Conservation (phyloP, 495 filamentous ascomycete genomes). For the Podospora sp. region DNA sequence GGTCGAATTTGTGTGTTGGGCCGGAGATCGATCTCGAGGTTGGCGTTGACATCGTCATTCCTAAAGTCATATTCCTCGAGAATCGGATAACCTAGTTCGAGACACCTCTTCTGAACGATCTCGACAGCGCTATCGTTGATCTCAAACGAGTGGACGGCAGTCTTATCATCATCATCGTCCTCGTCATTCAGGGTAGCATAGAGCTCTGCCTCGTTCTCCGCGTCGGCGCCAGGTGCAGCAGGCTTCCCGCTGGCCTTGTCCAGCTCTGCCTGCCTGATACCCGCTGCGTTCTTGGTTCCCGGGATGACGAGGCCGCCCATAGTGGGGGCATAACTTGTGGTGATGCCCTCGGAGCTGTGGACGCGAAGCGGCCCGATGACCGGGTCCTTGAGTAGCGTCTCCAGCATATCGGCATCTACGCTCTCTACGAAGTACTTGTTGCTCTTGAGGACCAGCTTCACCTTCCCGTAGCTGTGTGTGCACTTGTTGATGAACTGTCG, state of each 20-base stretch:
- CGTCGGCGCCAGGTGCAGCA: constrained; percentile 25
- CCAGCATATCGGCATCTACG: constrained; percentile 79
- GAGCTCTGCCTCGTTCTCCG: constrained; percentile 41
- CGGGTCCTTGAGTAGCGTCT: constrained; percentile 69
- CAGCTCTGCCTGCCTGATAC: constrained; percentile 66
- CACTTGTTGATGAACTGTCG: constrained; percentile 77
- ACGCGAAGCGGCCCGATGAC: constrained; percentile 50
- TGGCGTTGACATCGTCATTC: constrained; percentile 87
- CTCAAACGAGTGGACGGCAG: constrained; percentile 93
- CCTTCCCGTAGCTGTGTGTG: constrained; percentile 90
- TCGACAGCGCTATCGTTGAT: constrained; percentile 78
- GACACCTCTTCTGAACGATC: constrained; percentile 83
- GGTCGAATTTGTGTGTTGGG: constrained; percentile 82
- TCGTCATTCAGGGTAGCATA: constrained; percentile 70
- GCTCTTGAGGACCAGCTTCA: constrained; percentile 91
- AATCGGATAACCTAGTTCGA: constrained; percentile 82
- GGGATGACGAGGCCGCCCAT: constrained; percentile 92
- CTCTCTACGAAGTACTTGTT: constrained; percentile 95
- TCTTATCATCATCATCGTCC: constrained; percentile 87
- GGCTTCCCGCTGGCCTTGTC: constrained; percentile 38
- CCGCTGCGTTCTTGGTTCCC: constrained; percentile 90
- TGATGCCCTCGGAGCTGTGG: constrained; percentile 66
- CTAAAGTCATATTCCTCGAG: constrained; percentile 97
- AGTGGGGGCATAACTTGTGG: constrained; percentile 78
- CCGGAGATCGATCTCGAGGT: constrained; percentile 86